Evolutionary conservation across 2,329 filamentous ascomycete species (phyloP), one percentile per base, ranked within the genome.

Genomic region (Apiospora koreana): DNA sequence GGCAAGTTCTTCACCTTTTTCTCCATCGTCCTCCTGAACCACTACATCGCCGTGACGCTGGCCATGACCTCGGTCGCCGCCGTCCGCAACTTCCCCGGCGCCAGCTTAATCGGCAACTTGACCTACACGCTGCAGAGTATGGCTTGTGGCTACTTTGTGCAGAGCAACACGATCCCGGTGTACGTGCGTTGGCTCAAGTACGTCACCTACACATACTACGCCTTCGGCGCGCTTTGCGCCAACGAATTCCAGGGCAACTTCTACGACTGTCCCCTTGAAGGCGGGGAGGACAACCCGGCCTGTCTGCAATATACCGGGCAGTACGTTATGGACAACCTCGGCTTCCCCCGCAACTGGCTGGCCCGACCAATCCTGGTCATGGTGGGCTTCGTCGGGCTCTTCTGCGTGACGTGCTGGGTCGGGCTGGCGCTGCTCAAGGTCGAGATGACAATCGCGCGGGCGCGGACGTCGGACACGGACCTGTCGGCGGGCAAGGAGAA

Each of bases 121-220:
- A 87, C 86, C 0, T 94, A 91, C 74, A 95, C 93, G 0, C 73
- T 94, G 25, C 93, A 95, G 76, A 91, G 88, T 1, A 89, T 94
- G 83, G 90, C 90, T 0, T 94, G 92, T 73, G 93, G 93, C 1
- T 94, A 91, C 79, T 94, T 95, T 73, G 89, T 94, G 18, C 92
- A 94, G 77, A 85, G 86, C 14, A 89, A 93, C 68, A 89, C 90
- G 6, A 92, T 95, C 3, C 92, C 93, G 0, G 84, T 94, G 1
- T 95, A 94, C 75, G 88, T 94, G n/a, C 86, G 92, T 69, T 95
- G 93, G 93, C 82, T 93, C 1, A 94, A 94, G 77, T 92, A 89
- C 83, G 85, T 86, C 31, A 87, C 88, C 1, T 91, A 90, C 73
- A 85, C 86, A 86, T 92, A 89, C 76, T 94, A 94, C 75, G 87